These are phyloP conservation scores for Leccinum variicolor DNA, from an alignment of 768 basidiomycete genomes.

Conservation along the genomic window DNA sequence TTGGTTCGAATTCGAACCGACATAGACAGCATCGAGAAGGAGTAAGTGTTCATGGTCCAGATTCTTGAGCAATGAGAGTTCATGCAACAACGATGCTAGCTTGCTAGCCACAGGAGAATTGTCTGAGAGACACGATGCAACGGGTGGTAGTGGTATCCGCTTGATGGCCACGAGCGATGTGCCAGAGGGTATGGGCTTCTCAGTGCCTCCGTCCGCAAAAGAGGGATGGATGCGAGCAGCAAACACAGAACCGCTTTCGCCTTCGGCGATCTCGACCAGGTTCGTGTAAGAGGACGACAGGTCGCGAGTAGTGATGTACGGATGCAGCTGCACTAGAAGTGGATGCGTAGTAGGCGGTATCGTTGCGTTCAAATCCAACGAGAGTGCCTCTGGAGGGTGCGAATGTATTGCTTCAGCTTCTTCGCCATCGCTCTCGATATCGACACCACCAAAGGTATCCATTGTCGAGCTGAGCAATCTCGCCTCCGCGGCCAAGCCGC, in stretches of 20 bases:
- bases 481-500: slow-evolving; percentile 22
- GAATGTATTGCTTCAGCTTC: background rate
- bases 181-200: slow-evolving; percentile 25
- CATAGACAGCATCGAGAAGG: slow-evolving; percentile 66
- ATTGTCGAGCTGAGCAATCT: slow-evolving; percentile 29
- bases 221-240: slow-evolving; percentile 34
- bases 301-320: slow-evolving; percentile 56
- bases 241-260: slow-evolving; percentile 74
- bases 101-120: slow-evolving; percentile 49
- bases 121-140: slow-evolving; percentile 27
- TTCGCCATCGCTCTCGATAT: slow-evolving; percentile 9
- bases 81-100: slow-evolving; percentile 57
- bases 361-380: background rate
- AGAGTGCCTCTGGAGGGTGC: background rate
- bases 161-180: slow-evolving; percentile 71
- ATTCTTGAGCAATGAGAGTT: slow-evolving; percentile 56
- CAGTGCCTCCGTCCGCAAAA: slow-evolving; percentile 9
- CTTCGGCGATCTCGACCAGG: slow-evolving; percentile 77
- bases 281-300: slow-evolving; percentile 64
- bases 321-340: slow-evolving; percentile 44
- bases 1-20: slow-evolving; percentile 42
- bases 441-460: slow-evolving; percentile 38
- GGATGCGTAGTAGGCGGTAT: slow-evolving; percentile 10
- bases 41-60: slow-evolving; percentile 62
- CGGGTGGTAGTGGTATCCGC: slow-evolving; percentile 54